Base-by-base conservation (phyloP, 2,329 filamentous ascomycete species). In the Ophiostoma himal-ulmi region DNA sequence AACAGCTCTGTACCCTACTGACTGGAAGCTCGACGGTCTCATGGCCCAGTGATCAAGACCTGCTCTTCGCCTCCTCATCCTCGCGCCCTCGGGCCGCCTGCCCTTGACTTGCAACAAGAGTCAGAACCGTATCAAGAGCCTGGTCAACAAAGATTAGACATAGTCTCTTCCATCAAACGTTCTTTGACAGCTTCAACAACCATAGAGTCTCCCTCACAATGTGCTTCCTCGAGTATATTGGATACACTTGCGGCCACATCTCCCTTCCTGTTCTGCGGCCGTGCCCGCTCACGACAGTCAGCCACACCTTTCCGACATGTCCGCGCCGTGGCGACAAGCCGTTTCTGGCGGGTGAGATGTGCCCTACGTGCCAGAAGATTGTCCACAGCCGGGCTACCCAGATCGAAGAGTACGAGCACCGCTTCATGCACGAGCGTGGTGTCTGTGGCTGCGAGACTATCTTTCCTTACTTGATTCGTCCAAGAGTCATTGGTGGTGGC, bases 181-280 rank as follows among this genome's bases (percentile, higher is more conserved):
- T 1, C 6, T 44, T 5, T 5, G 41, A 14, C 4, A 5, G 41
- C 41, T 13, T 44, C 41, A 48, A 48, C 5, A 48, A 17, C 6
- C 14, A 20, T 20, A 14, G 14, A 20, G 17, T 48, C 5, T 17
- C 52, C 57, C 26, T 14, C 22, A 77, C 71, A 3, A 85, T 85
- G 83, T 85, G 83, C 73, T 79, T 83, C 75, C 76, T 78, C 41
- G 81, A 83, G 74, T 83, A 78, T 73, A 75, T 83, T 66, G 80
- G 79, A 69, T 85, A 83, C 75, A 79, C 76, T 44, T 85, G 83
- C 74, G 83, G 82, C 20, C 83, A 85, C 76, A 80, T 79, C 67
- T 80, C 80, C 7, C 57, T 79, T 4, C 76, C 78, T 0, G 77
- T 81, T 13, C 76, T 82, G 66, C 79, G 80, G 0, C 76, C 78